Evolutionary conservation across 169 alveolate genomes (phyloP).

Genomic region (Plasmodium gallinaceum): DNA sequence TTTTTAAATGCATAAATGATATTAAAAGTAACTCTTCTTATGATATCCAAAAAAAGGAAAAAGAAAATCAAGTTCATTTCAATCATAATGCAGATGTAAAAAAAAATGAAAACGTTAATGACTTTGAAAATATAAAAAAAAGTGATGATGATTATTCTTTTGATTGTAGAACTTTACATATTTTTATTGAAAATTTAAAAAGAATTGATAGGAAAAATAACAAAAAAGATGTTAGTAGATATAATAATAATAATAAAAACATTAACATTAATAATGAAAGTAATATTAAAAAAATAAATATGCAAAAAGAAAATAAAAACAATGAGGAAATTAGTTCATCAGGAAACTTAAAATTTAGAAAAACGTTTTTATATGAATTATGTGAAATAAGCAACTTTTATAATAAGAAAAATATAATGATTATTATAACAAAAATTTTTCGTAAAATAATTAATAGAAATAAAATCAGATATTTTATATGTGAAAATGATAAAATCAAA

Average conservation of each 20-base stretch:
- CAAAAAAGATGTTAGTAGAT: neutral
- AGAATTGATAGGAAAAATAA: neutral
- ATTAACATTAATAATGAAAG: neutral
- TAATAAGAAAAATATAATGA: conserved; percentile 49
- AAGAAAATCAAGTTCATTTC: neutral
- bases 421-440: conserved; percentile 62
- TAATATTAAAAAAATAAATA: neutral
- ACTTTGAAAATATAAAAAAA: neutral
- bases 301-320: neutral
- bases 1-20: conserved; percentile 60
- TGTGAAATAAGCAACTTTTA: conserved; percentile 38
- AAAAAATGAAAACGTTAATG: neutral
- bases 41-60: conserved; percentile 34
- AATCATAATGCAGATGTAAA: neutral
- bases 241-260: neutral
- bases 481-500: conserved; percentile 61
- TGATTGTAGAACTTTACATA: conserved; percentile 25
- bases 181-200: conserved; percentile 45
- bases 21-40: conserved; percentile 33
- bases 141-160: conserved; percentile 12
- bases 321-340: neutral
- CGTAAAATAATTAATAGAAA: conserved; percentile 62
- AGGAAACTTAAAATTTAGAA: conserved; percentile 15
- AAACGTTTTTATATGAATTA: conserved; percentile 41
- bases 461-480: conserved; percentile 56